Conservation (phyloP, 768 basidiomycete species). For the Pisolithus microcarpus region DNA sequence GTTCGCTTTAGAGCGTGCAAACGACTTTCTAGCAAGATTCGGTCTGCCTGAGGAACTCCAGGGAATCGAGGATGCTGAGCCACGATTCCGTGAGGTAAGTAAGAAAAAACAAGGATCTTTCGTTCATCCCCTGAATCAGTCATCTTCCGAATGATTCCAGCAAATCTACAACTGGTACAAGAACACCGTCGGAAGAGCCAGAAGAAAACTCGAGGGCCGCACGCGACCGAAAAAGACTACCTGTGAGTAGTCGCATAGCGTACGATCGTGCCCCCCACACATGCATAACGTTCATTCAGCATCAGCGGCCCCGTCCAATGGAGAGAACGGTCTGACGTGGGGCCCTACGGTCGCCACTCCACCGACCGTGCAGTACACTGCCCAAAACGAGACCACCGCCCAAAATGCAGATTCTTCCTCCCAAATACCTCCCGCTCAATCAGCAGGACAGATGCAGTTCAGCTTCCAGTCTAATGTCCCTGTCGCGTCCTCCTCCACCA, state of each 20-base stretch:
- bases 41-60: conserved; percentile 51
- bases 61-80: conserved; percentile 49
- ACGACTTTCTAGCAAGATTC: conserved; percentile 53
- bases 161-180: conserved; percentile 75
- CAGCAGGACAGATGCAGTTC: conserved; percentile 37
- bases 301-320: conserved; percentile 12
- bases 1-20: conserved; percentile 55
- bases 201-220: conserved; percentile 50
- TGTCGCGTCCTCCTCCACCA: conserved; percentile 28
- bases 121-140: neutral
- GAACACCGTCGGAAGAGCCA: conserved; percentile 56
- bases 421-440: conserved; percentile 28
- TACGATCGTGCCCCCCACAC: conserved; percentile 14
- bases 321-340: conserved; percentile 29
- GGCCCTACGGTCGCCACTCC: conserved; percentile 31
- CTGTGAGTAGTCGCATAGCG: conserved; percentile 37
- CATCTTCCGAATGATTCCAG: conserved; percentile 22
- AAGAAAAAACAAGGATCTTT: neutral
- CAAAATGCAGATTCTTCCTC: conserved; percentile 26
- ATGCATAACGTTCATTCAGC: neutral
- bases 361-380: conserved; percentile 33
- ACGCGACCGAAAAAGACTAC: conserved; percentile 41
- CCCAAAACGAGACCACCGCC: conserved; percentile 11
- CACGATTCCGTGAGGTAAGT: conserved; percentile 54
- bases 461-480: conserved; percentile 38